Conservation (phyloP, 805 yeast genomes). For the Ogataea methanolica region DNA sequence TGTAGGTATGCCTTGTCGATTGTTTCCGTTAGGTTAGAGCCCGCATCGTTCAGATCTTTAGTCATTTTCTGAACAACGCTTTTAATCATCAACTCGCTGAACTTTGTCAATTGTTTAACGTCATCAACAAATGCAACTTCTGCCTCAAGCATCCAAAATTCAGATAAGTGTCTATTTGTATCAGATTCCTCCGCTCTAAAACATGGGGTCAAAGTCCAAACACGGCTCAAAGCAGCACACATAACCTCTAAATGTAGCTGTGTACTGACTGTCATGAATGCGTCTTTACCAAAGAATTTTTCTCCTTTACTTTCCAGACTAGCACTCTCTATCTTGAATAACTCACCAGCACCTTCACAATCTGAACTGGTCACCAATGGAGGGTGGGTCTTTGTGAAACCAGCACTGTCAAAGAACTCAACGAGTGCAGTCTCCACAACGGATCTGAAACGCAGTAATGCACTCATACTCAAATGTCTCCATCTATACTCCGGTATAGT, state of each 20-base stretch:
- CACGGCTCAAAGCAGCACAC: slow-evolving; percentile 69
- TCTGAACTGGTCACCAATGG: slow-evolving; percentile 87
- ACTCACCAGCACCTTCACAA: slow-evolving; percentile 97
- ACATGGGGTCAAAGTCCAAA: slow-evolving; percentile 87
- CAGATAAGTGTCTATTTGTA: slow-evolving; percentile 87
- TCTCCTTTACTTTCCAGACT: slow-evolving; percentile 18
- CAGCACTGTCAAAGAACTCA: slow-evolving; percentile 47
- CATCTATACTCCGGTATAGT: slow-evolving; percentile 74
- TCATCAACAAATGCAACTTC: slow-evolving; percentile 67
- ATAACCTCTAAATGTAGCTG: slow-evolving; percentile 86
- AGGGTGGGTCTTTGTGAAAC: slow-evolving; percentile 72
- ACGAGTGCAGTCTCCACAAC: slow-evolving; percentile 49
- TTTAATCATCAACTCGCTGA: slow-evolving; percentile 70
- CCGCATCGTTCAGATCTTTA: slow-evolving; percentile 22
- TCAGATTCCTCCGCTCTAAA: slow-evolving; percentile 92
- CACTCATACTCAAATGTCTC: slow-evolving; percentile 60
- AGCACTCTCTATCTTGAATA: slow-evolving; percentile 51
- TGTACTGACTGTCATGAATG: slow-evolving; percentile 83
- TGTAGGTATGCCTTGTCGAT: slow-evolving; percentile 35
- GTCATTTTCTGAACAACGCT: slow-evolving; percentile 34
- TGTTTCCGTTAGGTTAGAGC: slow-evolving; percentile 33
- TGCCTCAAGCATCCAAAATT: slow-evolving; percentile 97
- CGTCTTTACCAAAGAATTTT: slow-evolving; percentile 58
- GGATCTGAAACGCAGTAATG: slow-evolving; percentile 71
- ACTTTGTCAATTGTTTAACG: slow-evolving; percentile 55